These are phyloP conservation scores for Annulohypoxylon nitens DNA, from an alignment of 495 filamentous ascomycete genomes.

Conservation along the genomic window DNA sequence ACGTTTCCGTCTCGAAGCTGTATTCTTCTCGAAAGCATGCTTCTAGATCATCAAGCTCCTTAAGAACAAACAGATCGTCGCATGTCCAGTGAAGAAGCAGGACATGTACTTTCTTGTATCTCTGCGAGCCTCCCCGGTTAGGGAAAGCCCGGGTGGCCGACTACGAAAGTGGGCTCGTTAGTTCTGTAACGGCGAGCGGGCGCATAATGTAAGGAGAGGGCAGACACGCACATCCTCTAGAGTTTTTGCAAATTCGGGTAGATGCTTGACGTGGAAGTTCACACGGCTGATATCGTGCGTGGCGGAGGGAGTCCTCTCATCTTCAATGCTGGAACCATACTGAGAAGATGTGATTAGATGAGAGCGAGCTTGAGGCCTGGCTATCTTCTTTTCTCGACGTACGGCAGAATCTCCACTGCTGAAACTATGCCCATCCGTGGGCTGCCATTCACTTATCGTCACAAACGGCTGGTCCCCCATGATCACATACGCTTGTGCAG, in stretches of 20 bases:
- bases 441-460: constrained; percentile 59
- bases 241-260: constrained; percentile 62
- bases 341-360: constrained; percentile 45
- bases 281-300: constrained; percentile 67
- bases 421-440: constrained; percentile 57
- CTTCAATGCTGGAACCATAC: constrained; percentile 60
- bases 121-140: constrained; percentile 57
- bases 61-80: constrained; percentile 66
- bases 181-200: constrained; percentile 8
- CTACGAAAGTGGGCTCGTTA: constrained; percentile 47
- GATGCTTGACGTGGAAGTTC: constrained; percentile 65
- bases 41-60: constrained; percentile 64
- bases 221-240: constrained; percentile 60
- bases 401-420: constrained; percentile 63
- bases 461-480: constrained; percentile 58
- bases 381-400: constrained; percentile 50
- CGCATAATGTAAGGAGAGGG: constrained; percentile 10
- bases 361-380: constrained; percentile 48
- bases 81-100: constrained; percentile 68
- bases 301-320: constrained; percentile 56
- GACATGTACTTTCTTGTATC: constrained; percentile 65
- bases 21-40: constrained; percentile 64
- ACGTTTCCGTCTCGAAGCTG: constrained; percentile 62
- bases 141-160: constrained; percentile 66
- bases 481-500: constrained; percentile 48